phyloP scores from a whole-genome alignment of 148 eudicot species.

The Oxyria digyna region DNA sequence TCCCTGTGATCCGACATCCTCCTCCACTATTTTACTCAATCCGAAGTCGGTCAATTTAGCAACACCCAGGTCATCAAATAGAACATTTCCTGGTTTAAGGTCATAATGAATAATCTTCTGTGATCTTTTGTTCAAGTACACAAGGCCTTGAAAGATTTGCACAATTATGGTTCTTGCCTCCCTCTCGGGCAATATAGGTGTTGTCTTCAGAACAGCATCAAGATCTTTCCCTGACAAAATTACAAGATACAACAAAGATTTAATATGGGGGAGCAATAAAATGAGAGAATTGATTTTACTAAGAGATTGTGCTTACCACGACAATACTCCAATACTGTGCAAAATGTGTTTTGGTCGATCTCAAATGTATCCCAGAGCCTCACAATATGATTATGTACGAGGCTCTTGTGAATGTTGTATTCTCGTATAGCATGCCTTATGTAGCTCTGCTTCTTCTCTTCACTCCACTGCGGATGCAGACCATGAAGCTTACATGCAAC shows the following conservation, averaged over 20 bases:
- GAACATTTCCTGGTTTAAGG: constrained; percentile 95
- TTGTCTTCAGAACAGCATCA: constrained; percentile 91
- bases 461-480: constrained; percentile 90
- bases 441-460: constrained; percentile 98
- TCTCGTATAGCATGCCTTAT: constrained; percentile 94
- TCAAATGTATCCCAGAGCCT: constrained; percentile 98
- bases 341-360: constrained; percentile 92
- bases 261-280: not conserved
- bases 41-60: constrained; percentile 97
- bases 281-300: not conserved
- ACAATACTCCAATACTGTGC: constrained; percentile 89
- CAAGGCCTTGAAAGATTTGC: constrained; percentile 95
- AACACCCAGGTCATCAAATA: constrained; percentile 88
- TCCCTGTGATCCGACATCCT: constrained; percentile 88
- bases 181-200: constrained; percentile 75
- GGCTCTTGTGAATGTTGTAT: constrained; percentile 93
- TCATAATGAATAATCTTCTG: constrained; percentile 94
- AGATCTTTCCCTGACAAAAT: constrained; percentile 75
- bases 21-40: constrained; percentile 96
- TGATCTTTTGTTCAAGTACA: constrained; percentile 78
- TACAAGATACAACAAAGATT: not conserved
- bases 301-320: constrained; percentile 46
- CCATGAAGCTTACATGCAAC: constrained; percentile 99
- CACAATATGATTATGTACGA: constrained; percentile 88
- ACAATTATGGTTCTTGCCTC: constrained; percentile 91